Evolutionary conservation across 768 basidiomycete species (phyloP).

Genomic region (Tricholomella constricta): DNA sequence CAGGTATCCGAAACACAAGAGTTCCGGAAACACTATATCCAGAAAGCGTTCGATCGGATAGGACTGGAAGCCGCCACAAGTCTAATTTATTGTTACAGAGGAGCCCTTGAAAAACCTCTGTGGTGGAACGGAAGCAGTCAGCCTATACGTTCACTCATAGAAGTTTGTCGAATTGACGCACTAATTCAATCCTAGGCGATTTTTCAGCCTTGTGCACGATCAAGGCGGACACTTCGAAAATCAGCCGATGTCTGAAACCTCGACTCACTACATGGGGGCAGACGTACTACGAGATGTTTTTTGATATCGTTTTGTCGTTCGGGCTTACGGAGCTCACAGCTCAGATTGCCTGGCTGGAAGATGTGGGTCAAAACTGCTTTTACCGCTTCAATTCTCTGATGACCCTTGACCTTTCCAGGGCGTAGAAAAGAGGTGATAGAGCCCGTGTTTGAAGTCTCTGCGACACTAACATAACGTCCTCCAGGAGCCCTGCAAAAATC

Average conservation of each 20-base stretch:
- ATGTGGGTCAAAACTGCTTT: constrained; percentile 34
- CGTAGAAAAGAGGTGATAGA: background rate
- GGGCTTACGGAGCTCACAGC: constrained; percentile 57
- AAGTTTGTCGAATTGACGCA: background rate
- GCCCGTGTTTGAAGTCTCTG: background rate
- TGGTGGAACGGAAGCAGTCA: constrained; percentile 26
- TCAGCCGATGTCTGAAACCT: background rate
- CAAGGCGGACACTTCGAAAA: background rate
- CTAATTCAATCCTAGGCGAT: background rate
- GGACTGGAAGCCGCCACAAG: constrained; percentile 11
- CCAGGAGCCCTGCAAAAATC: constrained; percentile 10
- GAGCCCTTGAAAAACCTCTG: constrained; percentile 15
- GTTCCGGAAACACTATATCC: constrained; percentile 21
- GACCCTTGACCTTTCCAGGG: background rate
- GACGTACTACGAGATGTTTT: constrained; percentile 34
- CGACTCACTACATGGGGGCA: constrained; percentile 7
- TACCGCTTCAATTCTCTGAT: background rate
- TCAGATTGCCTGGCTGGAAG: constrained; percentile 52
- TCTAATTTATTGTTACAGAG: constrained; percentile 26
- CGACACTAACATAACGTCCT: background rate
- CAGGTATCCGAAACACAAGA: constrained; percentile 29
- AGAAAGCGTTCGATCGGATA: background rate
- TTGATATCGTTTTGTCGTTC: constrained; percentile 50
- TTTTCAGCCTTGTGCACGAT: constrained; percentile 2
- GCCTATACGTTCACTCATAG: background rate